A percentile compares a stretch with the other conserved stretches of the same genome.
phyloP scores from a whole-genome alignment of 371 early-diverging fungal genomes.

The Fennellomyces sp. region DNA sequence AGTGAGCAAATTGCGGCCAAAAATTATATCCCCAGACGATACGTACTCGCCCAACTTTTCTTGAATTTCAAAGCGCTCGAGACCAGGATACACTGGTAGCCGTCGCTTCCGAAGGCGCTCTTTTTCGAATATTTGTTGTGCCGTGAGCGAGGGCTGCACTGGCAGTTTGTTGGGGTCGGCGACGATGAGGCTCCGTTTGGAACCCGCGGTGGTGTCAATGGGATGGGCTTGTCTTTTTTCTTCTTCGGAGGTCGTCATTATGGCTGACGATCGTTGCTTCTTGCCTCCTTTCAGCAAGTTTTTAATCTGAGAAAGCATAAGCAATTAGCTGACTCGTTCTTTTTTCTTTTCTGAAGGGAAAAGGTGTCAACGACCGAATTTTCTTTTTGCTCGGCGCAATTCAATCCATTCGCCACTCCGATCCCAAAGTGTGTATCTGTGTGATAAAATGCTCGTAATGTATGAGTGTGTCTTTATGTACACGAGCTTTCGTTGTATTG shows the following conservation, averaged over 20 bases:
- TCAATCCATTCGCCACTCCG: background rate
- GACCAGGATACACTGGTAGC: conserved; percentile 55
- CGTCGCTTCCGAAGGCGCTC: conserved; percentile 36
- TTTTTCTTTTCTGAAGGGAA: background rate
- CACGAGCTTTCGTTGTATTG: background rate
- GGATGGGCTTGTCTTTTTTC: background rate
- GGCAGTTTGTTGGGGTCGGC: conserved; percentile 6
- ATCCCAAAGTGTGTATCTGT: background rate
- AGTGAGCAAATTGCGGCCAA: conserved; percentile 4
- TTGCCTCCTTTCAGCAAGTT: conserved; percentile 18
- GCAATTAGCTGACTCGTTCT: background rate
- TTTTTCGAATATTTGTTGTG: conserved; percentile 33
- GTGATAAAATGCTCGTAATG: background rate
- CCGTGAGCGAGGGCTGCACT: conserved; percentile 15
- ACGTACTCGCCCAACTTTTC: conserved; percentile 77
- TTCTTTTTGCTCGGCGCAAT: background rate
- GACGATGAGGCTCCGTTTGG: conserved; percentile 2
- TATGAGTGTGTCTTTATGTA: conserved; percentile 6
- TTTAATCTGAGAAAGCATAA: conserved; percentile 18
- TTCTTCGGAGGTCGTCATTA: background rate
- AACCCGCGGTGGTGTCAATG: background rate
- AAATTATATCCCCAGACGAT: background rate
- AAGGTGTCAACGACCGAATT: background rate
- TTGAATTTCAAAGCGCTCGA: conserved; percentile 61
- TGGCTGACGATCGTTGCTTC: background rate